These are phyloP conservation scores for Cucumis variabilis DNA, from an alignment of 331 rosid genomes.

Conservation along the genomic window DNA sequence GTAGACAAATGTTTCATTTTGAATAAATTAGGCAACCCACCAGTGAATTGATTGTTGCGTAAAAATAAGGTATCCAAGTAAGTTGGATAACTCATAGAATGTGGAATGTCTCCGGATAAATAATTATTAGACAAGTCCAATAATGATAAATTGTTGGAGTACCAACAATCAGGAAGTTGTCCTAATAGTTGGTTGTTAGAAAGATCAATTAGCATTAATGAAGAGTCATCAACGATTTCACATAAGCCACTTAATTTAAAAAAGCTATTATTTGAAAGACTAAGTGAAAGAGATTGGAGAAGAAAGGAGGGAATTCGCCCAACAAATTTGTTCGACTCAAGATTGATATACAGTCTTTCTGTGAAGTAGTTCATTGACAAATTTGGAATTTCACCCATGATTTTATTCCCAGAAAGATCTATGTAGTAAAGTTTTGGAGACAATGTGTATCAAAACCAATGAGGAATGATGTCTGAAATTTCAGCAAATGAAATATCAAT, in stretches of 20 bases:
- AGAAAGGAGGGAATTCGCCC: too few species aligned
- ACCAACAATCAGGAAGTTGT: slow-evolving; percentile 36
- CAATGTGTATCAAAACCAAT: background rate
- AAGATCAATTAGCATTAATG: background rate
- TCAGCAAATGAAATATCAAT: background rate
- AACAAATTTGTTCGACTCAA: too few species aligned
- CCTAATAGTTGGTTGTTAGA: background rate
- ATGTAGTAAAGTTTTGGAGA: background rate
- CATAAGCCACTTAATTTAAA: background rate
- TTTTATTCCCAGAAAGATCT: background rate
- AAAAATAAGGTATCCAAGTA: background rate
- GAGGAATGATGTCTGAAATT: background rate
- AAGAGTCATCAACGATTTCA: background rate
- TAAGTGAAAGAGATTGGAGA: too few species aligned
- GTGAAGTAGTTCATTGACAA: background rate
- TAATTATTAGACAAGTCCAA: slow-evolving; percentile 6
- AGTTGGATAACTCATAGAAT: background rate
- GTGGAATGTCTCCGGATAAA: slow-evolving; percentile 35
- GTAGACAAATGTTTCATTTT: background rate
- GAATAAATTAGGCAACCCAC: background rate
- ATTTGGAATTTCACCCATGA: background rate
- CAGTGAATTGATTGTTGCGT: background rate
- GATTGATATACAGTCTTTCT: too few species aligned
- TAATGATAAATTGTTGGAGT: background rate
- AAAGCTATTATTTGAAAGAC: background rate